phyloP scores from a whole-genome alignment of 2,329 filamentous ascomycete genomes.

The Stemphylium beticola region DNA sequence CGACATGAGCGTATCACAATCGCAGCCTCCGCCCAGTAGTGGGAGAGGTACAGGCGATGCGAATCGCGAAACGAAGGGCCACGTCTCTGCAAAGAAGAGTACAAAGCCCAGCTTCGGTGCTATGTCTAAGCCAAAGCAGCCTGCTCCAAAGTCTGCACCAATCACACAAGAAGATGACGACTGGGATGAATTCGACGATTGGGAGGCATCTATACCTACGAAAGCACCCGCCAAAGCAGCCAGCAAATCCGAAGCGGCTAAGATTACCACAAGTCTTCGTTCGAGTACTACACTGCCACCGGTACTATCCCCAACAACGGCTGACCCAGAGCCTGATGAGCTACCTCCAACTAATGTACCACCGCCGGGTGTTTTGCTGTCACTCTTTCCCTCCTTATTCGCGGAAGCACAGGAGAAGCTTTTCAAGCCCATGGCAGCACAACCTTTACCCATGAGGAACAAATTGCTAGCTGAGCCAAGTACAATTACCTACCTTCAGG shows the following conservation, averaged over 20 bases:
- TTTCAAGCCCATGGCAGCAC: conserved; percentile 68
- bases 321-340: conserved; percentile 36
- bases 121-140: conserved; percentile 11
- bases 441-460: conserved; percentile 64
- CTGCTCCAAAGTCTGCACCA: conserved; percentile 4
- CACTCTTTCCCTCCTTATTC: conserved; percentile 75
- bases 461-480: conserved; percentile 68
- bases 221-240: conserved; percentile 15
- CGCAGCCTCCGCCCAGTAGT: conserved; percentile 11
- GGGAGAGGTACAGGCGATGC: not conserved
- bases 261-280: not conserved
- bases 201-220: conserved; percentile 44
- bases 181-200: conserved; percentile 57
- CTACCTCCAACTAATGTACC: conserved; percentile 83
- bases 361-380: conserved; percentile 82
- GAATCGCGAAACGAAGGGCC: not conserved
- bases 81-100: conserved; percentile 14
- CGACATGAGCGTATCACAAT: conserved; percentile 32
- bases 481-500: conserved; percentile 67
- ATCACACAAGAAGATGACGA: conserved; percentile 37
- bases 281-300: conserved; percentile 15
- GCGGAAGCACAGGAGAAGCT: conserved; percentile 68
- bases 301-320: conserved; percentile 28
- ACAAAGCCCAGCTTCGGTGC: conserved; percentile 22
- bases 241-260: conserved; percentile 6